These are phyloP conservation scores for Wickerhamomyces sp. DNA, from an alignment of 1,139 yeast genomes.

Conservation along the genomic window DNA sequence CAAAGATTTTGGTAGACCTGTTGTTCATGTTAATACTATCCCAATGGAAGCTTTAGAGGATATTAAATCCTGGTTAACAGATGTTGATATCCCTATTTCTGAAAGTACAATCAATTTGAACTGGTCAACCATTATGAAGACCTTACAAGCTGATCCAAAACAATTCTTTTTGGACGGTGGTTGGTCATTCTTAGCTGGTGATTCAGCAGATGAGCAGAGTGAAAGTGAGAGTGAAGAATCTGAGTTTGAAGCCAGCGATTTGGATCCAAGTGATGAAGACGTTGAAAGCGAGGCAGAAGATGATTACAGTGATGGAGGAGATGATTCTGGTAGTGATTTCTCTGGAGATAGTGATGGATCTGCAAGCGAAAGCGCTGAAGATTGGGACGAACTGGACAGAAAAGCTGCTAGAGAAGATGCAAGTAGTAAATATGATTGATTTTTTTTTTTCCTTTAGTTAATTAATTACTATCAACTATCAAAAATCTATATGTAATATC, in stretches of 20 bases:
- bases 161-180: slow-evolving; percentile 94
- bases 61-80: slow-evolving; percentile 93
- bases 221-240: slow-evolving; percentile 47
- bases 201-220: slow-evolving; percentile 60
- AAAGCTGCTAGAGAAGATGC: slow-evolving; percentile 50
- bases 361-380: slow-evolving; percentile 51
- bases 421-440: not conserved
- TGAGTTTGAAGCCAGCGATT: slow-evolving; percentile 41
- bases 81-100: slow-evolving; percentile 90
- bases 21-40: slow-evolving; percentile 88
- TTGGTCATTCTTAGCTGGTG: slow-evolving; percentile 85
- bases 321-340: slow-evolving; percentile 43
- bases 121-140: slow-evolving; percentile 95
- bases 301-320: slow-evolving; percentile 35
- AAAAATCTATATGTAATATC: too few relatives aligned
- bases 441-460: not conserved
- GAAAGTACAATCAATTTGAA: slow-evolving; percentile 95
- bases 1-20: slow-evolving; percentile 84
- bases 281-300: slow-evolving; percentile 51
- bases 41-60: slow-evolving; percentile 92
- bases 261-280: slow-evolving; percentile 73
- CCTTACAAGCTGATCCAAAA: slow-evolving; percentile 87
- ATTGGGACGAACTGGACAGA: slow-evolving; percentile 71
- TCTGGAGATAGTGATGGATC: slow-evolving; percentile 45
- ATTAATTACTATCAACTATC: too few relatives aligned